Evolutionary conservation across 495 filamentous ascomycete genomes (phyloP), one percentile per base, ranked within the genome.

Genomic region (Podospora fimiseda): DNA sequence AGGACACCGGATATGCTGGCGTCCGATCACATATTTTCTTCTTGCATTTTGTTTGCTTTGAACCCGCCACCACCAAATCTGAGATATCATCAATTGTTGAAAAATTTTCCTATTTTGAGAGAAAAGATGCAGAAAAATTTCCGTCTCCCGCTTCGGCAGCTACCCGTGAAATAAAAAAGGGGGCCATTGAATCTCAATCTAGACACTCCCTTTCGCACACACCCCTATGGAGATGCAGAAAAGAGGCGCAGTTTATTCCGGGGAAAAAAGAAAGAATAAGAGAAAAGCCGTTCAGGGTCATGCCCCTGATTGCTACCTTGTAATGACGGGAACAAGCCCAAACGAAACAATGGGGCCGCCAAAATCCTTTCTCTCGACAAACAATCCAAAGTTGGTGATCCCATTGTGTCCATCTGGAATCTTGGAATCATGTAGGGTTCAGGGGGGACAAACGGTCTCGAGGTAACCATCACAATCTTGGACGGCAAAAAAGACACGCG

Each of bases 261-360:
- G 24, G 44, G 44, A 47, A 47, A 22, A 14, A 24, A n/a, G 11
- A 33, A 4, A n/a, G 8, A 7, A 41, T 30, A 22, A 14, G 16
- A n/a, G 11, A 33, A 4, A n/a, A 7, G 8, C 8, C 13, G 4
- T 5, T 27, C 44, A 47, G 44, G 44, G 44, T 47, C n/a, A 21
- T 27, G 44, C 44, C 44, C 44, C 44, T 47, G 44, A 47, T 20
- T 47, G 22, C 44, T 47, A 47, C 44, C 44, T 33, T 15, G 44
- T 30, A 47, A 47, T 47, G 44, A 47, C 44, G 23, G 44, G 20
- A 24, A 11, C 43, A 20, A 23, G 39, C 39, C 23, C 18, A 44
- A 47, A 47, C 44, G 23, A 30, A 30, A 47, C 44, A 47, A 24
- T 47, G 21, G 27, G 27, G 11, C 27, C 6, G 6, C 5, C 5